Evolutionary conservation across 805 yeast genomes (phyloP).

Genomic region (Kurtzmaniella cleridarum): DNA sequence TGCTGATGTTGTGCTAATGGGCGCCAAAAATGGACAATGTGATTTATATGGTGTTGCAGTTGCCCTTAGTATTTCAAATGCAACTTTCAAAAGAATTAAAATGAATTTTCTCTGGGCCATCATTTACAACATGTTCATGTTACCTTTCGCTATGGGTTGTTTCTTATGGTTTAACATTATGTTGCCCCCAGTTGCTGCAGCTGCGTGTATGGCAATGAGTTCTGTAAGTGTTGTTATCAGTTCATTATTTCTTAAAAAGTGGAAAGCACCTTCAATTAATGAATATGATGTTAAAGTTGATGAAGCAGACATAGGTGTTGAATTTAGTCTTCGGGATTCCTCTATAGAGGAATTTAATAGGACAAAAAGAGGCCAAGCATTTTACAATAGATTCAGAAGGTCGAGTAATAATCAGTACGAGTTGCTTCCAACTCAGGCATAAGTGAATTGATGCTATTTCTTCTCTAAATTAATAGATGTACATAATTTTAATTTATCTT

Average conservation of each 20-base stretch:
- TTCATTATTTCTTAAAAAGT: constrained; percentile 65
- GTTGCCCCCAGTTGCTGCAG: constrained; percentile 84
- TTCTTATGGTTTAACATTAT: constrained; percentile 70
- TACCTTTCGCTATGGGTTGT: constrained; percentile 94
- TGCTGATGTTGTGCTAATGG: constrained; percentile 83
- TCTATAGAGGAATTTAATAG: constrained; percentile 20
- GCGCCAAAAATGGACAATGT: constrained; percentile 24
- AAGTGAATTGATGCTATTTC: no score
- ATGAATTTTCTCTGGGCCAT: constrained; percentile 85
- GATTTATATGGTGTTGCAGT: constrained; percentile 48
- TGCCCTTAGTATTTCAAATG: constrained; percentile 63
- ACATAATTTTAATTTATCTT: no score
- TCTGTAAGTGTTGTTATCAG: constrained; percentile 84
- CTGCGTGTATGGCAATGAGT: constrained; percentile 89
- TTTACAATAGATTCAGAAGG: background rate
- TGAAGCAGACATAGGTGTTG: constrained; percentile 14
- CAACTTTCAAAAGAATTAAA: constrained; percentile 69
- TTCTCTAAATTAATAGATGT: no score
- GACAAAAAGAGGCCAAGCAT: constrained; percentile 7
- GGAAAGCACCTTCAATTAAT: constrained; percentile 38
- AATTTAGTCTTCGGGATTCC: constrained; percentile 21
- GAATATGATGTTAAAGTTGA: constrained; percentile 5
- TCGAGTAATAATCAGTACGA: constrained; percentile 4
- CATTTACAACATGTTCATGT: constrained; percentile 74
- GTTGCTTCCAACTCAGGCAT: constrained; percentile 5